These are phyloP conservation scores for Pseudogymnoascus sp. DNA, from an alignment of 2,329 filamentous ascomycete species.

Conservation along the genomic window DNA sequence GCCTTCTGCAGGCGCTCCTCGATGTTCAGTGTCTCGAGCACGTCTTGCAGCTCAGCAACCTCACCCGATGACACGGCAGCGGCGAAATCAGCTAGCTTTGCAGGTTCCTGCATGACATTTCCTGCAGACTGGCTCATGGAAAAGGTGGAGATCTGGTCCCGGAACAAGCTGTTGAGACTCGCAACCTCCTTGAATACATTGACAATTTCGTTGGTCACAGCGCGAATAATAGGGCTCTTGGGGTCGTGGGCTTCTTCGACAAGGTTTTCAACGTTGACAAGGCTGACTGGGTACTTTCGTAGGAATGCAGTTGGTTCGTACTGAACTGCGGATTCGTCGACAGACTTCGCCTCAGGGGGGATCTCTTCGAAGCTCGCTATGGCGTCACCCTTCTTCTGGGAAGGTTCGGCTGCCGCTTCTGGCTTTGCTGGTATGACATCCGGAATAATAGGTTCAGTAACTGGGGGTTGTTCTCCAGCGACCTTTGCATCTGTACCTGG, in stretches of 20 bases:
- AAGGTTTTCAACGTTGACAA: conserved; percentile 93
- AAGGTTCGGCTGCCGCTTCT: conserved; percentile 44
- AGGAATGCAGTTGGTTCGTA: conserved; percentile 90
- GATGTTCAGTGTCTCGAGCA: conserved; percentile 79
- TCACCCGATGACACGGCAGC: conserved; percentile 94
- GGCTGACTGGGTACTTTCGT: conserved; percentile 80
- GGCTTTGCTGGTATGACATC: conserved; percentile 51
- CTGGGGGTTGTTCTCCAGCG: conserved; percentile 31
- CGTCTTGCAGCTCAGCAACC: conserved; percentile 83
- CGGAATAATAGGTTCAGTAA: conserved; percentile 39
- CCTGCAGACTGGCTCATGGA: conserved; percentile 91
- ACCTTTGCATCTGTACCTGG: conserved; percentile 30
- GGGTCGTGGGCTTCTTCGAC: conserved; percentile 81
- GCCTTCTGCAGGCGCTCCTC: conserved; percentile 90
- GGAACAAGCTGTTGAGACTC: conserved; percentile 85
- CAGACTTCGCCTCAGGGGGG: conserved; percentile 49
- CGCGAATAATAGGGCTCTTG: conserved; percentile 80
- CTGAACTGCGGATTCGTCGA: conserved; percentile 41
- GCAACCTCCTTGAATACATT: conserved; percentile 98
- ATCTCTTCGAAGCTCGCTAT: conserved; percentile 94
- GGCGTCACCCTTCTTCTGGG: conserved; percentile 74
- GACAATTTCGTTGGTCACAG: conserved; percentile 93
- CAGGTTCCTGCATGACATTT: conserved; percentile 90
- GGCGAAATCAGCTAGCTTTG: conserved; percentile 92
- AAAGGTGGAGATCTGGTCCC: conserved; percentile 95